Evolutionary conservation across 768 basidiomycete species (phyloP), one percentile per base, ranked within the genome.

Genomic region (Nevesoporus exiguus): DNA sequence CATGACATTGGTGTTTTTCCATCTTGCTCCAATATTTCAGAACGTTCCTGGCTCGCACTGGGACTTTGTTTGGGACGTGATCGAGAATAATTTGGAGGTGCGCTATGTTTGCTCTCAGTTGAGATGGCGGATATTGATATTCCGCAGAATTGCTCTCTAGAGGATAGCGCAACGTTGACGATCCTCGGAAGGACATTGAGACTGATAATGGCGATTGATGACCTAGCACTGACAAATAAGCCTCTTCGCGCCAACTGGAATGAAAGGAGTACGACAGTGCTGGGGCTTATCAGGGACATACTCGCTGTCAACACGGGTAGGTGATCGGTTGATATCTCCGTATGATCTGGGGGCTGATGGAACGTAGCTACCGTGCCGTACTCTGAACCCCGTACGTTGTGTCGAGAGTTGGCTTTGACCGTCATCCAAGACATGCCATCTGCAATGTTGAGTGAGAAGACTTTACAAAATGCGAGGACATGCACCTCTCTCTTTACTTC

Each of bases 61-160:
- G 97, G 89, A 92, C 46, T 80, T 94, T 31, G 83, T 94, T 5
- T 95, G 91, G 67, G 94, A 98, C 65, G 70, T 98, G 15, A 65
- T 96, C 13, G 94, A 96, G 69, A 88, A 78, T 54, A 91, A 90
- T 62, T 75, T 98, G 3, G 95, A 98, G 80, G 93, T 93, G 52
- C 41, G 79, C 62, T 15, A 24, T 15, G 7, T 27, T 33, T 51
- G 7, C 17, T 25, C 24, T 47, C 1, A 8, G 24, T 17, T 14
- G 29, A 30, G 25, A 51, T 47, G 19, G 1, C 9, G 5, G 33
- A n/a, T n/a, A 31, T 7, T 58, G 40, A 65, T n/a, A 8, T 42
- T 2, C 14, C 19, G n/a, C 34, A 91, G 91, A 79, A 75, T 41
- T 79, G 80, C 24, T 79, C 82, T 0, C 73, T 88, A 17, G 73